Base-by-base conservation (phyloP, 2,329 filamentous ascomycete genomes). In the Alternaria conjuncta region DNA sequence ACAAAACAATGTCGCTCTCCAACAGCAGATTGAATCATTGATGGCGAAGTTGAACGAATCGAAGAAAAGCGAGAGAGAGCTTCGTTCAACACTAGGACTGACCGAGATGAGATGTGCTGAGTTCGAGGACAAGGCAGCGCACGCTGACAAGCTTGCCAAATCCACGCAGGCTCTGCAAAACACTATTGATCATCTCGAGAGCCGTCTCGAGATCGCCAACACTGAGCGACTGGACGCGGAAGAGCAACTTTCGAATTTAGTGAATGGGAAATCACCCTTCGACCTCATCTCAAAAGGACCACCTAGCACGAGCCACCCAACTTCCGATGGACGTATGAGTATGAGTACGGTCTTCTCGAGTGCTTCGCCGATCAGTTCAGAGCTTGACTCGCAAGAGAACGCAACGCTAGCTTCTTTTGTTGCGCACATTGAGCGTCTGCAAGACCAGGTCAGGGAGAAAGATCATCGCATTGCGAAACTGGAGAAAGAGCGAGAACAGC, bases 201-300 rank as follows among this genome's bases (percentile, higher is more conserved):
- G 72, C 18, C 75, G 80, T 8, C 68, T 84, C 32, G 75, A 79
- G 32, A 70, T 78, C 13, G 77, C 81, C 20, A 84, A 84, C 61
- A 74, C 75, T 15, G 75, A 81, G 58, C 81, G 80, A 56, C 47
- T 82, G 0, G 83, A 84, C 60, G 78, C 79, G 11, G 75, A 81
- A 56, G 75, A 80, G 49, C 72, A 80, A 49, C 59, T 81, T 10
- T 75, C 72, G 45, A 76, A 76, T 53, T 60, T 80, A 9, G 70
- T 66, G 28, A 61, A 68, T 5, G 61, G 74, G 28, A 75, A 76
- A 43, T 68, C 69, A 9, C 70, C 70, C 2, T 77, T 81, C 43
- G 75, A 78, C 47, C 45, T 68, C 4, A 28, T 54, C 13, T 45
- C 67, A 4, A 70, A 66, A 25, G 5, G 45, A n/a, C 23, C 59